Conservation (phyloP, 1,284 basidiomycete genomes). For the Paramarasmius palmivorus region DNA sequence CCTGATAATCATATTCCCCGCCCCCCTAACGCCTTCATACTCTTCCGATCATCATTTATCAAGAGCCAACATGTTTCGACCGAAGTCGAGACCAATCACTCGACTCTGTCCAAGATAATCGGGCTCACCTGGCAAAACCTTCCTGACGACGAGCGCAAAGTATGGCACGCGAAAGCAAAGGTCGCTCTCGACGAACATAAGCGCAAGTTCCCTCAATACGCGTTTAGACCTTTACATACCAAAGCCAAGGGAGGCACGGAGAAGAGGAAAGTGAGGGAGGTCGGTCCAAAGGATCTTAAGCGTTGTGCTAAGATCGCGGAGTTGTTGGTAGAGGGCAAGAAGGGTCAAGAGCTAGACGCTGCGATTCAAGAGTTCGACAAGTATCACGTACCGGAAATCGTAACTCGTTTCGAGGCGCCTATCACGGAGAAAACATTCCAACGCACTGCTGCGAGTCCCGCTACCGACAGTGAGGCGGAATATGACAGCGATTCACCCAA, state of each 20-base stretch:
- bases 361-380: slow-evolving; percentile 76
- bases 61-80: slow-evolving; percentile 73
- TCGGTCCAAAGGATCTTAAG: slow-evolving; percentile 67
- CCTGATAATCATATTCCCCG: slow-evolving; percentile 79
- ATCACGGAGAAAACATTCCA: slow-evolving; percentile 62
- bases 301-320: slow-evolving; percentile 79
- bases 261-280: slow-evolving; percentile 65
- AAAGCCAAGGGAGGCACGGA: slow-evolving; percentile 45
- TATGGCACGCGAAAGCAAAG: slow-evolving; percentile 71
- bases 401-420: slow-evolving; percentile 71
- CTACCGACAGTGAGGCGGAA: background rate
- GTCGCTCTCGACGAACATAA: slow-evolving; percentile 66
- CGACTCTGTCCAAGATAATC: slow-evolving; percentile 73
- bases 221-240: slow-evolving; percentile 63
- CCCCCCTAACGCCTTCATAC: slow-evolving; percentile 87
- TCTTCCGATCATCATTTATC: slow-evolving; percentile 84
- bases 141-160: slow-evolving; percentile 64
- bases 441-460: background rate
- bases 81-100: slow-evolving; percentile 78
- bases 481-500: background rate
- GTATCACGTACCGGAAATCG: slow-evolving; percentile 60
- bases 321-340: slow-evolving; percentile 72
- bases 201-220: slow-evolving; percentile 68
- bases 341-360: slow-evolving; percentile 65
- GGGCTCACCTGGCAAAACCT: slow-evolving; percentile 75